Conservation (phyloP, 495 filamentous ascomycete species). For the Glonium stellatum region DNA sequence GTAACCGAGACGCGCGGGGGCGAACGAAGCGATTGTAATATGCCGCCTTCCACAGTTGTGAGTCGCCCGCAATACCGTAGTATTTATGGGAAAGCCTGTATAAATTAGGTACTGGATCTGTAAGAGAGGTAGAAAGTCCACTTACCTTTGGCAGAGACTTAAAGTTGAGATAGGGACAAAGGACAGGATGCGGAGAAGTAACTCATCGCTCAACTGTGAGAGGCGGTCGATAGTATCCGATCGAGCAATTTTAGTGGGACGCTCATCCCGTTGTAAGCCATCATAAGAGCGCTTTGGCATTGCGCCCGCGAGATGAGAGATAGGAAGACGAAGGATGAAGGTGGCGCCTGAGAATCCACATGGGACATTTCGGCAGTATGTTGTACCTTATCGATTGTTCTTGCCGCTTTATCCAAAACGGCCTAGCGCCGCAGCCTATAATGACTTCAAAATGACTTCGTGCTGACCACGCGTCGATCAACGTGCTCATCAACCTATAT, state of each 20-base stretch:
- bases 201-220: constrained; percentile 73
- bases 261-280: constrained; percentile 11
- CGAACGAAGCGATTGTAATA: constrained; percentile 89
- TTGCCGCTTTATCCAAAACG: background rate
- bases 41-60: constrained; percentile 82
- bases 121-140: constrained; percentile 1
- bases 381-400: background rate
- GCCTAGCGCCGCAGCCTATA: constrained; percentile 3
- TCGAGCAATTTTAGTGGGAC: constrained; percentile 26
- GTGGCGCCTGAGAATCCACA: background rate
- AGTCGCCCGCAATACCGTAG: constrained; percentile 66
- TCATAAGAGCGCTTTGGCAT: constrained; percentile 14
- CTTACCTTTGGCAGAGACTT: constrained; percentile 58
- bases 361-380: background rate
- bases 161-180: constrained; percentile 64
- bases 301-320: background rate
- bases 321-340: background rate
- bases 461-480: background rate
- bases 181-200: constrained; percentile 78
- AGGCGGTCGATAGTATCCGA: constrained; percentile 39
- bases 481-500: background rate
- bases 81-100: constrained; percentile 70
- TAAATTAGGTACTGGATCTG: constrained; percentile 14
- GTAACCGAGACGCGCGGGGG: constrained; percentile 71
- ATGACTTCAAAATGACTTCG: constrained; percentile 21